Base-by-base conservation (phyloP, 306 rosid genomes). In the Abrus pulchellus region DNA sequence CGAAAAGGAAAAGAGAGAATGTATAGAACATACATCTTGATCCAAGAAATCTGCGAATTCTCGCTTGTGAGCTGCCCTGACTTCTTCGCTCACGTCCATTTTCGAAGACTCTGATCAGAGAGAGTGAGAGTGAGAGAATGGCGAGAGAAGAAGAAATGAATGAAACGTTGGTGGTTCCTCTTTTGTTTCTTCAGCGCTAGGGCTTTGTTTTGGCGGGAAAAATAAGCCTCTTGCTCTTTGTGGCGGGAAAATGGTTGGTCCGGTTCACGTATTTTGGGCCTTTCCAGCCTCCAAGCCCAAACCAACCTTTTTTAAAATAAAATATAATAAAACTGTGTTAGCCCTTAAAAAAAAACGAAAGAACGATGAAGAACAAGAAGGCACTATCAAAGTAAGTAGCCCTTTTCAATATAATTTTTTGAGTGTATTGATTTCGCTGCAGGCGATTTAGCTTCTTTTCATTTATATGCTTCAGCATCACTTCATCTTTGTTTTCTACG, bases 11-110 rank as follows among this genome's bases (percentile, higher is more conserved):
- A 78, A 14, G 56, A 6, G 7, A 1, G 30, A 36, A 7, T 32
- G 12, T 13, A 41, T n/a, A 7, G 1, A 13, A 32, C 86, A 12
- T 80, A 95, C 99, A 74, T 90, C 94, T 78, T 93, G 96, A 53
- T 96, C 99, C 44, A 96, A 81, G 88, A 96, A 96, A 57, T 88
- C 88, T 63, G 90, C 76, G 74, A 96, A 90, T 63, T 93, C 99
- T 61, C 99, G 97, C 88, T 90, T 89, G 94, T 96, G 94, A 77
- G 94, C 93, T 9, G 97, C 97, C 84, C 98, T 85, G 33, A 89
- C 88, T 82, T 93, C 99, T 55, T 96, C 99, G 87, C 90, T 89
- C 78, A 90, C 34, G 70, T 96, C 99, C 99, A 96, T 95, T 82
- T 69, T 75, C 12, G 43, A 28, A 30, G 47, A 30, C 73, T 80